These are phyloP conservation scores for Termitomyces sp. DNA, from an alignment of 768 basidiomycete genomes.

Conservation along the genomic window DNA sequence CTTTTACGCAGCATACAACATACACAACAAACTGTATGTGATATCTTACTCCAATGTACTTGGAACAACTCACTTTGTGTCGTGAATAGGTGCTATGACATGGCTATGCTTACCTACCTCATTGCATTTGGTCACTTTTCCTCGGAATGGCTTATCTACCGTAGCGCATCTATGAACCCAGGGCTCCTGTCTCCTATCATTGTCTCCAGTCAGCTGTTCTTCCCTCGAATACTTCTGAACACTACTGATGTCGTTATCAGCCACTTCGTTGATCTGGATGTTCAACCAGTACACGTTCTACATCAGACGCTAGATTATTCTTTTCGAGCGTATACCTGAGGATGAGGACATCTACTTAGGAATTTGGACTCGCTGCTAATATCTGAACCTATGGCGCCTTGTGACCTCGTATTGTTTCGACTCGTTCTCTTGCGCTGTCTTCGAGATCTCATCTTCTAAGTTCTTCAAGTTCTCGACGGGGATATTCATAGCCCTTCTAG, in stretches of 20 bases:
- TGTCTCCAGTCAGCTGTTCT: constrained; percentile 68
- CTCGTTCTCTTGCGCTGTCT: background rate
- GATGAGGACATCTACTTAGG: background rate
- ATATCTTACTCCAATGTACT: background rate
- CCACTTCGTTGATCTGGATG: constrained; percentile 80
- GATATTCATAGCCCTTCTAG: background rate
- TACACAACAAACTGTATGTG: constrained; percentile 72
- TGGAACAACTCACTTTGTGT: constrained; percentile 7
- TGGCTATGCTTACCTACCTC: constrained; percentile 82
- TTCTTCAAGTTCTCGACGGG: background rate
- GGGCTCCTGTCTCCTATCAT: constrained; percentile 71
- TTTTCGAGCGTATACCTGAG: background rate
- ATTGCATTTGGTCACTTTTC: constrained; percentile 89
- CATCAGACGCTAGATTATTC: constrained; percentile 30
- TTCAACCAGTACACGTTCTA: constrained; percentile 77
- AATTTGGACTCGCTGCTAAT: background rate
- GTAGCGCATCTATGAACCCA: constrained; percentile 56
- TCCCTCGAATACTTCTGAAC: background rate
- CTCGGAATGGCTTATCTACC: constrained; percentile 80
- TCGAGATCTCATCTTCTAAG: background rate
- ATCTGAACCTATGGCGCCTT: background rate
- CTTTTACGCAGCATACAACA: constrained; percentile 85
- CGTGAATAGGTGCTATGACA: constrained; percentile 77
- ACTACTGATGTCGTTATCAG: constrained; percentile 29
- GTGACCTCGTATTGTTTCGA: background rate